A percentile compares a stretch with the other conserved stretches of the same genome.
Evolutionary conservation across 75 land plant genomes (phyloP).

Genomic region (Adiantum capillusveneris): DNA sequence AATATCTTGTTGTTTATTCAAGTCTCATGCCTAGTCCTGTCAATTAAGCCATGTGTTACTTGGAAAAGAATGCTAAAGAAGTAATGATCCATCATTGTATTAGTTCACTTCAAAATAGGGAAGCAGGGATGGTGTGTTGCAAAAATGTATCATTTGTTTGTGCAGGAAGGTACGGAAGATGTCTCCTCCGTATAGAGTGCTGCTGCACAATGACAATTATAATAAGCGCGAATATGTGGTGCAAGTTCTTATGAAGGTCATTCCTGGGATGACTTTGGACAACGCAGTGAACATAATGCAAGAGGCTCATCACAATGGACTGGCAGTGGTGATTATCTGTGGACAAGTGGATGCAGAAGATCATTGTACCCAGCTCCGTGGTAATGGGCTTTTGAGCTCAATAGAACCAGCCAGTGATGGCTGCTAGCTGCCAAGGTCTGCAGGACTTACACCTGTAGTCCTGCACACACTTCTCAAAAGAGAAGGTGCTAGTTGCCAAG

Average conservation of each 20-base stretch:
- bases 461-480: too few species aligned
- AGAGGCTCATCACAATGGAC: conserved; percentile 80
- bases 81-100: too few species aligned
- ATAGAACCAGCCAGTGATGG: conserved; percentile 76
- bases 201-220: conserved; percentile 82
- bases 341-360: conserved; percentile 82
- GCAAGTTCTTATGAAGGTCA: conserved; percentile 91
- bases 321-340: conserved; percentile 80
- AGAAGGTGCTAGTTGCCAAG: conserved; percentile 27
- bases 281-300: conserved; percentile 91
- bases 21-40: too few species aligned
- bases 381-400: conserved; percentile 79
- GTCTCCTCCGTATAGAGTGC: conserved; percentile 75
- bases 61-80: too few species aligned
- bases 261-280: conserved; percentile 88
- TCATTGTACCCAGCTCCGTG: conserved; percentile 74
- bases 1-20: too few species aligned
- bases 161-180: conserved; percentile 61
- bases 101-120: too few species aligned
- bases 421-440: conserved; percentile 25
- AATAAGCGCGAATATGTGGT: conserved; percentile 90
- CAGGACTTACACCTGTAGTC: too few species aligned
- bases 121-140: too few species aligned
- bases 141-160: not conserved
- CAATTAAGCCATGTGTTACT: too few species aligned